Evolutionary conservation across 352 stramenopile genomes (phyloP), one percentile per base, ranked within the genome.

Genomic region (Phytophthora fragariaefolia): DNA sequence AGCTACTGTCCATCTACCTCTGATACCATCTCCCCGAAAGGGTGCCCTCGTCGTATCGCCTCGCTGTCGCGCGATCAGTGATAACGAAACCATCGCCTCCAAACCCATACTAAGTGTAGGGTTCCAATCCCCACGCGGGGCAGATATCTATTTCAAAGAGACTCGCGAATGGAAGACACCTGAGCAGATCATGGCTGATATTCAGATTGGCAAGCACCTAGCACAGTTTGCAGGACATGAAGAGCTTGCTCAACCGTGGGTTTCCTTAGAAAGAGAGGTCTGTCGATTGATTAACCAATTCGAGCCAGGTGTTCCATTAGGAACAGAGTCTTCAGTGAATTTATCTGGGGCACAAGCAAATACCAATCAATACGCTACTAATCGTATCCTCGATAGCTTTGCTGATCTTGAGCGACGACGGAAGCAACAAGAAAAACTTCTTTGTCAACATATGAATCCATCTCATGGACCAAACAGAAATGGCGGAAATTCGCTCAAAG

Each of bases 181-280:
- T 0, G 58, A 70, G 10, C 74, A 85, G 52, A 80, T 86, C 22
- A 54, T 56, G 10, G 70, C 70, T 6, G 63, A 69, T 0, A 75
- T 86, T 57, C 66, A 74, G 26, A 63, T 79, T 13, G 43, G 53
- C 10, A 66, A 71, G 9, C 54, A 74, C 10, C 18, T 78, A 28
- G 59, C 45, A 3, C 60, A 54, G 8, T 53, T 64, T 62, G 17
- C 65, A 22, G 59, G 46, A n/a, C 13, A 61, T 32, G 36, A 59
- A 9, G 48, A 58, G 4, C 15, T 60, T 3, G 26, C 48, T 4
- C 38, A 62, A 18, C 40, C 43, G 6, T 73, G 59, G 65, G 22
- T 65, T 17, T 28, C 20, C 2, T 18, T 73, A 18, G 65, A 65
- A n/a, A 28, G 53, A 17, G 59, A 73, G 40, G 45, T 28, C 6